A percentile compares a stretch with the other conserved stretches of the same genome.
These are phyloP conservation scores for Dendrocalamus latiflorus DNA, from an alignment of 202 grass and related monocot species.

Conservation along the genomic window DNA sequence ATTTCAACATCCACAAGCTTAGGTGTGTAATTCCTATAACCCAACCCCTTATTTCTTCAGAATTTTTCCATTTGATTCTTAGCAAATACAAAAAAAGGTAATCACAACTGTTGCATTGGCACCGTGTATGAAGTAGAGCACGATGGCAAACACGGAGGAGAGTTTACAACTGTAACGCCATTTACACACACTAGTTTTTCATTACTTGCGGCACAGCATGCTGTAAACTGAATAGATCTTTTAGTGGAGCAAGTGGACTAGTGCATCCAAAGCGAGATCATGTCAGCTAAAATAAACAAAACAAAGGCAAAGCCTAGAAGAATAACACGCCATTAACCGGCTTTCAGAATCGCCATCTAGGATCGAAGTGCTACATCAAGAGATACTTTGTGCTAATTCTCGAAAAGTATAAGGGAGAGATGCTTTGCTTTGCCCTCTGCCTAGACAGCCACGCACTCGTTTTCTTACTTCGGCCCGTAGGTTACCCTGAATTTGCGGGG, in stretches of 20 bases:
- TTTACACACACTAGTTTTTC: conserved; percentile 9
- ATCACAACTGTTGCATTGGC: not conserved
- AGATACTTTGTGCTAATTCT: conserved; percentile 32
- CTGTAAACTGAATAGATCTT: conserved; percentile 32
- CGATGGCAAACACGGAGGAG: not conserved
- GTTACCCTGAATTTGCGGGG: conserved; percentile 1
- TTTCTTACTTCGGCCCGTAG: not conserved
- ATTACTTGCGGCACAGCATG: conserved; percentile 6
- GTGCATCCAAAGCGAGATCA: conserved; percentile 32
- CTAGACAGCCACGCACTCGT: not conserved
- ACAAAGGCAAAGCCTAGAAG: not conserved
- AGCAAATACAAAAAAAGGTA: not conserved
- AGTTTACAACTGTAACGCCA: not conserved
- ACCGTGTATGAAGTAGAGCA: not conserved
- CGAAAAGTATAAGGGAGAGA: not conserved
- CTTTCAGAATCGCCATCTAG: conserved; percentile 2
- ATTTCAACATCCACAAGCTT: conserved; percentile 63
- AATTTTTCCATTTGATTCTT: not conserved
- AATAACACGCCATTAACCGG: not conserved
- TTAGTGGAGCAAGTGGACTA: conserved; percentile 35
- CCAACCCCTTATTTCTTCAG: not conserved
- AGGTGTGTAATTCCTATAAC: conserved; percentile 33
- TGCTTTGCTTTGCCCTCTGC: conserved; percentile 2
- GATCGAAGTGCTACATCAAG: not conserved
- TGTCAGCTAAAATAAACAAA: conserved; percentile 27